These are phyloP conservation scores for Tetrapisispora fleetii DNA, from an alignment of 805 yeast genomes.

Conservation along the genomic window DNA sequence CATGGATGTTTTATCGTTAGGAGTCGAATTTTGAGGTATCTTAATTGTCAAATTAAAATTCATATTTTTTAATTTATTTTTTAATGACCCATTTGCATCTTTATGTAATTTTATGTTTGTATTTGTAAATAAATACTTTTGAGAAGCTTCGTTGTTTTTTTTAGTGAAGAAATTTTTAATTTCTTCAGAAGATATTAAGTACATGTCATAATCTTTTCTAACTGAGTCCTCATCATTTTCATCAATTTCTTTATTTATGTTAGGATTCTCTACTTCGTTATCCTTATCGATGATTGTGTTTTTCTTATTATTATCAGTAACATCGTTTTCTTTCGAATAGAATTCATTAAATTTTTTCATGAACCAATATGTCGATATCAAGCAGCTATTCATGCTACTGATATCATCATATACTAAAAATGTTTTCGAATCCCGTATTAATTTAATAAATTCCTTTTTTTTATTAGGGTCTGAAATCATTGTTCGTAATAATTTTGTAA, in stretches of 20 bases:
- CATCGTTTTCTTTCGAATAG: background rate
- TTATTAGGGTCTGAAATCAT: constrained; percentile 15
- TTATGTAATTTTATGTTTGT: background rate
- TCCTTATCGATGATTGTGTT: background rate
- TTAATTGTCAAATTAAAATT: constrained; percentile 14
- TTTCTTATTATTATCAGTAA: background rate
- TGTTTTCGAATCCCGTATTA: constrained; percentile 10
- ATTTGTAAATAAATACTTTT: background rate
- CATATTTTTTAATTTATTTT: background rate
- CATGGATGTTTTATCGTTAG: constrained; percentile 12
- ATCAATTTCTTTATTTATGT: background rate
- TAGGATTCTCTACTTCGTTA: no score
- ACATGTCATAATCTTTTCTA: background rate
- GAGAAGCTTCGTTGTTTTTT: background rate
- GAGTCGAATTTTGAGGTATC: constrained; percentile 13
- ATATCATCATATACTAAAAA: constrained; percentile 23
- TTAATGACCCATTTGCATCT: background rate
- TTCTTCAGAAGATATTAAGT: background rate
- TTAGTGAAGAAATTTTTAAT: background rate
- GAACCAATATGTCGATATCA: constrained; percentile 16
- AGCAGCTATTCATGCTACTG: constrained; percentile 16
- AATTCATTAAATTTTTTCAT: constrained; percentile 15
- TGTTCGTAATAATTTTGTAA: constrained; percentile 20
- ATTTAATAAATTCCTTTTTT: constrained; percentile 9
- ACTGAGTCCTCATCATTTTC: background rate